Percentiles rank a stretch among this genome's conserved stretches.
These are phyloP conservation scores for Cystofilobasidium macerans DNA, from an alignment of 768 basidiomycete species.

Conservation along the genomic window DNA sequence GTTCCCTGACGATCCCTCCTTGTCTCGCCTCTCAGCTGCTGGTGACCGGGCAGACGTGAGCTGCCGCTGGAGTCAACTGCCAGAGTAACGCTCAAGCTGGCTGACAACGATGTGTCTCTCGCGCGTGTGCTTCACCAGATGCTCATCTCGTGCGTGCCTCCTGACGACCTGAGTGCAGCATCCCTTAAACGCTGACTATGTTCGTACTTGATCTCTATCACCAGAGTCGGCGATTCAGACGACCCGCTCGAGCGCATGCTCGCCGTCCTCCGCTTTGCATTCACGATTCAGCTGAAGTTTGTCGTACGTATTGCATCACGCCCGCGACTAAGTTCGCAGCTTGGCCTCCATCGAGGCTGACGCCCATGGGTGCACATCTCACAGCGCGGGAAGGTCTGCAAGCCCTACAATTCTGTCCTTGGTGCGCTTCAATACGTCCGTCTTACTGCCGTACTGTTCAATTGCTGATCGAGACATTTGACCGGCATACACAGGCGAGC, in stretches of 20 bases:
- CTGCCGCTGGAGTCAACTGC: neutral
- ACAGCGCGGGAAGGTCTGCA: constrained; percentile 83
- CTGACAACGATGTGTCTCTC: neutral
- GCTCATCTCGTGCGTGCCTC: constrained; percentile 65
- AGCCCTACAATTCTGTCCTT: constrained; percentile 49
- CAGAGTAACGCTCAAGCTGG: neutral
- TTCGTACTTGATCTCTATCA: neutral
- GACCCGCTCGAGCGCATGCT: constrained; percentile 93
- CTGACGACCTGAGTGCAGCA: neutral
- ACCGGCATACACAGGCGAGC: constrained; percentile 40
- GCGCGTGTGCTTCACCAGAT: neutral
- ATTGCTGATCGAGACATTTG: no score
- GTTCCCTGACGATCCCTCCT: constrained; percentile 52
- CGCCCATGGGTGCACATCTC: neutral
- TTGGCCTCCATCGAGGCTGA: neutral
- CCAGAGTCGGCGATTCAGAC: constrained; percentile 78
- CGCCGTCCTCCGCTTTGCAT: constrained; percentile 74
- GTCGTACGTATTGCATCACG: constrained; percentile 35
- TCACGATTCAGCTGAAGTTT: constrained; percentile 90
- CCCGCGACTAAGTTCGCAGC: neutral
- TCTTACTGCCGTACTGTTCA: neutral
- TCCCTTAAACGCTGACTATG: neutral
- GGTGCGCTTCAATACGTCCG: constrained; percentile 28
- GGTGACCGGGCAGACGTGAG: constrained; percentile 26
- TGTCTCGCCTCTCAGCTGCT: neutral